These are phyloP conservation scores for Rosa lucieae DNA, from an alignment of 306 rosid species.

Conservation along the genomic window DNA sequence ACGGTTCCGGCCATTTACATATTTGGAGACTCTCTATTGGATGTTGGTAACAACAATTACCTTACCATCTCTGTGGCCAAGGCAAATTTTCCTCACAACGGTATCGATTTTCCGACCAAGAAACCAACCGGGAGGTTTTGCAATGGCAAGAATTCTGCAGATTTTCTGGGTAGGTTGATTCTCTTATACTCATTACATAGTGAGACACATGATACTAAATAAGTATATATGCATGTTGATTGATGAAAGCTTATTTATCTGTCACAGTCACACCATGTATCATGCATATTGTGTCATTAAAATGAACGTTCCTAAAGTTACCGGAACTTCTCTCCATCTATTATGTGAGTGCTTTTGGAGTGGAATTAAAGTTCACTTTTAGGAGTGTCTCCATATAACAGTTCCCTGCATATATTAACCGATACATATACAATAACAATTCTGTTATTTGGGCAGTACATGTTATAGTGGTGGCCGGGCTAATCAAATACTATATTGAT, in stretches of 20 bases:
- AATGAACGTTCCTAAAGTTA: background rate
- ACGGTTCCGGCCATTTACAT: constrained; percentile 61
- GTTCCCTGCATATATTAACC: background rate
- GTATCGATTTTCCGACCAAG: constrained; percentile 40
- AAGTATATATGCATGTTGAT: background rate
- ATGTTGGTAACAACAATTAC: constrained; percentile 82
- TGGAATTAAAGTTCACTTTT: background rate
- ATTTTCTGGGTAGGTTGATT: constrained; percentile 40
- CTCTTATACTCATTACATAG: no score
- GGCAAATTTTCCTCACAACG: constrained; percentile 45
- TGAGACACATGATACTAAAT: background rate
- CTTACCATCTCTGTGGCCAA: constrained; percentile 47
- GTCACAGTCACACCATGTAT: background rate
- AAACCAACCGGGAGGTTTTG: constrained; percentile 44
- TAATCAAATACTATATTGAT: no score
- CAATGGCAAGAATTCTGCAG: constrained; percentile 50
- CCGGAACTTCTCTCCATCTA: background rate
- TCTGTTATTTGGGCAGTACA: no score
- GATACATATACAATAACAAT: no score
- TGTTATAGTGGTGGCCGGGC: no score
- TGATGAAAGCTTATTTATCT: background rate
- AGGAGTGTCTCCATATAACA: background rate
- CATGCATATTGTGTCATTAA: background rate
- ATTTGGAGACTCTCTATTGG: constrained; percentile 78
- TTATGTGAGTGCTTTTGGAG: background rate